Evolutionary conservation across 495 filamentous ascomycete genomes (phyloP).

Genomic region (Penicillium samsonianum): DNA sequence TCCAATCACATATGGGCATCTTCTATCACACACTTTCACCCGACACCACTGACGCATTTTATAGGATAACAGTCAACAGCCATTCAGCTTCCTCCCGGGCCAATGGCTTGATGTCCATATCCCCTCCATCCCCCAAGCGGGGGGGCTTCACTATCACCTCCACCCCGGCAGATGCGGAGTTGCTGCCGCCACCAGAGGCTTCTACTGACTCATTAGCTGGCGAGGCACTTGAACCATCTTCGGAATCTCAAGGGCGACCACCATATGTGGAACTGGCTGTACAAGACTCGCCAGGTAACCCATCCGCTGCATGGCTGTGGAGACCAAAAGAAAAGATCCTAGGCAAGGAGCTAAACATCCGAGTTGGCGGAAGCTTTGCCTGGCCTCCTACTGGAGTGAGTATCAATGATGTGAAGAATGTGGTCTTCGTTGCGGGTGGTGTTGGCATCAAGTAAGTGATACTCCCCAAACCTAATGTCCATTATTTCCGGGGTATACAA

Average conservation of each 20-base stretch:
- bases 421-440: constrained; percentile 78
- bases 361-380: constrained; percentile 78
- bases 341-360: constrained; percentile 58
- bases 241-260: constrained; percentile 30
- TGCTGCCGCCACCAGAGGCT: constrained; percentile 31
- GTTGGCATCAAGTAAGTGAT: constrained; percentile 72
- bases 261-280: constrained; percentile 74
- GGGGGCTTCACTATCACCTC: constrained; percentile 91
- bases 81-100: constrained; percentile 67
- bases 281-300: constrained; percentile 63
- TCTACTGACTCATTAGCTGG: constrained; percentile 20
- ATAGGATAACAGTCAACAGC: constrained; percentile 28
- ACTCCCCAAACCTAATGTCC: neutral
- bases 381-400: constrained; percentile 63
- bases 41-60: neutral
- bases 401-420: constrained; percentile 45
- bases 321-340: constrained; percentile 53
- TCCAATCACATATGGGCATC: neutral
- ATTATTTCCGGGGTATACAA: neutral
- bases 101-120: constrained; percentile 90
- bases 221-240: constrained; percentile 23
- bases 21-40: constrained; percentile 10
- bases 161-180: constrained; percentile 52
- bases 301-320: constrained; percentile 79
- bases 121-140: constrained; percentile 64